phyloP scores from a whole-genome alignment of 257 asterid genomes.

The Henckelia pumila region DNA sequence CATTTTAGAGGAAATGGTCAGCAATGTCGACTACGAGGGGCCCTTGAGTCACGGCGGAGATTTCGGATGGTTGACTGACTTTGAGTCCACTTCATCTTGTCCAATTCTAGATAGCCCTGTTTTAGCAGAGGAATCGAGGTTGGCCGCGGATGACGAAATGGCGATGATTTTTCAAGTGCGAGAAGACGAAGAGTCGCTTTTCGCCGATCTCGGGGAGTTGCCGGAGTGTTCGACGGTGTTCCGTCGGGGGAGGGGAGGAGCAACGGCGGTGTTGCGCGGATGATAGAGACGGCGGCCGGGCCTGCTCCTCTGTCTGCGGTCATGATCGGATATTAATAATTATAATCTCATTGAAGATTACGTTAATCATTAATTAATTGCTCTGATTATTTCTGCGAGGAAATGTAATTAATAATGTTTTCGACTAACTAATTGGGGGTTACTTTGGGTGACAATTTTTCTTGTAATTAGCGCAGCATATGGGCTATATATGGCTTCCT shows the following conservation, averaged over 20 bases:
- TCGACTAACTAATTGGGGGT: conserved; percentile 24
- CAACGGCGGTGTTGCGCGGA: conserved; percentile 43
- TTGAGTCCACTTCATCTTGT: conserved; percentile 42
- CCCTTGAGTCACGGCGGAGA: conserved; percentile 31
- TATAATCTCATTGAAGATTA: neutral
- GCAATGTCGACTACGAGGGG: conserved; percentile 28
- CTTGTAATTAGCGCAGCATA: too few relatives aligned
- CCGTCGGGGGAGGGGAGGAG: conserved; percentile 58
- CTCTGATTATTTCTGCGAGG: conserved; percentile 1
- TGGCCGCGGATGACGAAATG: conserved; percentile 43
- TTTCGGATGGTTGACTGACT: conserved; percentile 69
- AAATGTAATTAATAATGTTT: conserved; percentile 37
- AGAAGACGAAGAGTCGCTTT: conserved; percentile 76
- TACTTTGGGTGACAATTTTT: conserved; percentile 18
- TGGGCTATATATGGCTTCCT: too few relatives aligned
- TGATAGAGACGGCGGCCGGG: conserved; percentile 1
- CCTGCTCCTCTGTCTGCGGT: neutral
- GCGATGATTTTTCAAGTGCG: conserved; percentile 59
- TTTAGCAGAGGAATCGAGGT: conserved; percentile 31
- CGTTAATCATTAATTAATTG: conserved; percentile 6
- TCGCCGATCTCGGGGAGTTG: conserved; percentile 85
- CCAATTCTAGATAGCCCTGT: conserved; percentile 60
- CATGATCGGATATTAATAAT: neutral
- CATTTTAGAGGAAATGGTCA: conserved; percentile 32
- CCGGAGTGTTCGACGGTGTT: conserved; percentile 91